phyloP scores from a whole-genome alignment of 345 rosid species.

The Bruguiera parviflora region DNA sequence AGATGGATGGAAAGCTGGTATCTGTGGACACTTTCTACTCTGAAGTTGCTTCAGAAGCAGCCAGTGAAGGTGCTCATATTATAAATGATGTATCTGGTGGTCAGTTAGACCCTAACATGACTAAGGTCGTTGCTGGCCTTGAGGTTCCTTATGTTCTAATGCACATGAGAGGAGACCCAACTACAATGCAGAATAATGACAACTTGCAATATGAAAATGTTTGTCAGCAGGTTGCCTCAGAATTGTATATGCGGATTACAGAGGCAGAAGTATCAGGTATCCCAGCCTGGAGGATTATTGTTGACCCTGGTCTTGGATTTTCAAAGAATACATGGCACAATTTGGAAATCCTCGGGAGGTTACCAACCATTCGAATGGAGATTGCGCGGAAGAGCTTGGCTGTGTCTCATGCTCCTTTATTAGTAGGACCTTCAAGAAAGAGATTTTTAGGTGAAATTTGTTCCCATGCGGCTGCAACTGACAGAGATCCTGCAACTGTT shows the following conservation, averaged over 20 bases:
- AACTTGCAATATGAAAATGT: conserved; percentile 65
- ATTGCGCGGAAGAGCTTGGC: conserved; percentile 66
- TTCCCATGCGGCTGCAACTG: conserved; percentile 46
- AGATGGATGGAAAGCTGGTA: conserved; percentile 74
- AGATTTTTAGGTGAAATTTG: conserved; percentile 84
- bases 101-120: conserved; percentile 64
- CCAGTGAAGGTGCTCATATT: conserved; percentile 73
- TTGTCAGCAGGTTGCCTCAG: conserved; percentile 67
- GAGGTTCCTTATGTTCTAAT: conserved; percentile 71
- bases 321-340: conserved; percentile 71
- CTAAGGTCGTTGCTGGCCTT: conserved; percentile 54
- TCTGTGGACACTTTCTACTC: conserved; percentile 87
- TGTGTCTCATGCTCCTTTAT: conserved; percentile 62
- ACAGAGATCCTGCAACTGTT: conserved; percentile 86
- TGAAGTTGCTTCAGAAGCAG: conserved; percentile 79
- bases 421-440: conserved; percentile 86
- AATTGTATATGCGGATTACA: conserved; percentile 47
- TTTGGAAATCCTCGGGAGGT: conserved; percentile 58
- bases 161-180: conserved; percentile 98
- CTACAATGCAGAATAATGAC: conserved; percentile 72
- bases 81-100: conserved; percentile 90
- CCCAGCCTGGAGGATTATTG: conserved; percentile 87
- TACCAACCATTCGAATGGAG: conserved; percentile 56
- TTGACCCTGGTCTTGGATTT: conserved; percentile 89
- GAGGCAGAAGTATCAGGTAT: conserved; percentile 76